These are phyloP conservation scores for Macrotyloma uniflorum DNA, from an alignment of 306 rosid species.

Conservation along the genomic window DNA sequence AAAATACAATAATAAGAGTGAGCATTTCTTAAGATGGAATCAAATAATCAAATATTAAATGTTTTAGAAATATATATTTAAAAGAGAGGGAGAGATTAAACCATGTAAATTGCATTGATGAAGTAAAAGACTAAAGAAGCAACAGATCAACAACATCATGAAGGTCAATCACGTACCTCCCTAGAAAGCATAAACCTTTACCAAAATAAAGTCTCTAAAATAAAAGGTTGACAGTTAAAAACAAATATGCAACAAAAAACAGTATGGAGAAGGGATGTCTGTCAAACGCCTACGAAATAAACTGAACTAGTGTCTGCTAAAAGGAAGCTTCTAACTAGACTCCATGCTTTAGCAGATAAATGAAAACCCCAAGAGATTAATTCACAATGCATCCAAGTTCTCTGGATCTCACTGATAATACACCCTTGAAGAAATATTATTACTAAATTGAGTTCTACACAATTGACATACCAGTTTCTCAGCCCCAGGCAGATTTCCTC, in stretches of 20 bases:
- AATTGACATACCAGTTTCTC: conserved; percentile 79
- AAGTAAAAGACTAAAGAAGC: conserved; percentile 20
- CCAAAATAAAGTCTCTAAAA: conserved; percentile 12
- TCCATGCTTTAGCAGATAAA: not conserved
- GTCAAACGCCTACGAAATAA: conserved; percentile 2
- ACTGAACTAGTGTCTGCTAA: not conserved
- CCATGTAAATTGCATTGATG: conserved; percentile 3
- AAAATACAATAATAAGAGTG: conserved; percentile 1
- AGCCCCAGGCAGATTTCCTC: conserved; percentile 99
- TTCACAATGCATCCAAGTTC: conserved; percentile 9
- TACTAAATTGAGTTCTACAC: not conserved
- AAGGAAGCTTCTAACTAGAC: conserved; percentile 1
- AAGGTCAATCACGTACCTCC: not conserved
- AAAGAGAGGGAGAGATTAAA: not conserved
- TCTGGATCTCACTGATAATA: not conserved
- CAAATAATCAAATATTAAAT: conserved; percentile 11
- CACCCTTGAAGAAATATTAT: conserved; percentile 18
- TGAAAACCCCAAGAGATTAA: conserved; percentile 15
- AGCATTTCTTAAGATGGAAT: conserved; percentile 12
- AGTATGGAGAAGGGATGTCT: not conserved
- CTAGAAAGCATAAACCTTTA: conserved; percentile 10
- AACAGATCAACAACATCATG: conserved; percentile 31
- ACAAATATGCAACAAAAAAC: conserved; percentile 21
- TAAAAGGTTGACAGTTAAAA: conserved; percentile 2
- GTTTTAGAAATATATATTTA: not conserved